Evolutionary conservation across 257 asterid genomes (phyloP).

Genomic region (Ballota nigra): DNA sequence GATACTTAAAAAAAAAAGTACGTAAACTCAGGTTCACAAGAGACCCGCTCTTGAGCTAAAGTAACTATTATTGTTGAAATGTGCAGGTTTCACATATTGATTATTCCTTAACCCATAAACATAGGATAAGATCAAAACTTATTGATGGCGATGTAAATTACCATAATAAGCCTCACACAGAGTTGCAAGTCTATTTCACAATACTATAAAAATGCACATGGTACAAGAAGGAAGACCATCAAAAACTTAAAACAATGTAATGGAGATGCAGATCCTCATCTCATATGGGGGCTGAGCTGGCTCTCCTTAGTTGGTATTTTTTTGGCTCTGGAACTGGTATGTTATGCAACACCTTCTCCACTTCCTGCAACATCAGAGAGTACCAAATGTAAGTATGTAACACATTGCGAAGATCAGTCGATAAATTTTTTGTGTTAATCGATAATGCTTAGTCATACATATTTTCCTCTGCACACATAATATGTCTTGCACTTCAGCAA

Average conservation of each 20-base stretch:
- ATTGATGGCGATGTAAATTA: constrained; percentile 8
- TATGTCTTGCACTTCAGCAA: too few relatives aligned
- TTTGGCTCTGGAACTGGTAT: constrained; percentile 44
- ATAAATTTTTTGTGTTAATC: too few relatives aligned
- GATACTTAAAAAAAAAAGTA: too few relatives aligned
- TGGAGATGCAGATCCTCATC: constrained; percentile 11
- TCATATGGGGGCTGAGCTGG: constrained; percentile 53
- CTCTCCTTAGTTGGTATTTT: constrained; percentile 44
- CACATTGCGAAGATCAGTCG: too few relatives aligned
- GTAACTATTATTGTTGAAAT: too few relatives aligned
- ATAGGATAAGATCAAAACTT: neutral
- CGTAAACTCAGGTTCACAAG: too few relatives aligned
- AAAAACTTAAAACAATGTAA: neutral
- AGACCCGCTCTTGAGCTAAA: too few relatives aligned
- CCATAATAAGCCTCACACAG: constrained; percentile 20
- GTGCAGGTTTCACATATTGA: too few relatives aligned
- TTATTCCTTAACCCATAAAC: too few relatives aligned
- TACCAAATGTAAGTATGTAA: neutral
- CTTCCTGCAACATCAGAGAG: constrained; percentile 30
- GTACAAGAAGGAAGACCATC: constrained; percentile 17
- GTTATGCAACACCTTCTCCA: constrained; percentile 40
- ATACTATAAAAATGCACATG: constrained; percentile 38
- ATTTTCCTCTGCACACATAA: too few relatives aligned
- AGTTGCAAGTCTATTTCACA: constrained; percentile 6
- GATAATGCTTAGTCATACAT: too few relatives aligned